These are phyloP conservation scores for Phytopythium helicoides DNA, from an alignment of 352 stramenopile species.

Conservation along the genomic window DNA sequence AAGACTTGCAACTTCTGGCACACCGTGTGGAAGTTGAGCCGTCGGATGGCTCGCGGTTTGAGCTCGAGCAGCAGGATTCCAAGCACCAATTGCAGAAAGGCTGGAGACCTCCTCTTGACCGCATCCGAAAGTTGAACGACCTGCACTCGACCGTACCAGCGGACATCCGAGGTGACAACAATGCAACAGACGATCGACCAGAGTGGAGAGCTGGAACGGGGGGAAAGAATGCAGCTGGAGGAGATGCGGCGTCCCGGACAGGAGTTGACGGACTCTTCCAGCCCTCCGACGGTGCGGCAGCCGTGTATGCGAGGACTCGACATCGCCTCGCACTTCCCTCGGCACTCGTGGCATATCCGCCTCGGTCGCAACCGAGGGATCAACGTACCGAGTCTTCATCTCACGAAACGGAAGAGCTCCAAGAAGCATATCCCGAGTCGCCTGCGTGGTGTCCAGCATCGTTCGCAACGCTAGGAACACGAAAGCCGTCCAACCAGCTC, in stretches of 20 bases:
- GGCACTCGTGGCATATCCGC: slow-evolving; percentile 1
- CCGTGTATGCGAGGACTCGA: slow-evolving; percentile 2
- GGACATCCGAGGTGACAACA: slow-evolving; percentile 11
- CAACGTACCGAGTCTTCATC: not conserved
- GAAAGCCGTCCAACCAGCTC: not conserved
- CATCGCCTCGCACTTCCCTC: not conserved
- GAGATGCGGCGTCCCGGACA: slow-evolving; percentile 16
- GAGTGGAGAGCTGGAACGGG: slow-evolving; percentile 8
- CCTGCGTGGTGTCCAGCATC: slow-evolving; percentile 43
- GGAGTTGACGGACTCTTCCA: slow-evolving; percentile 47
- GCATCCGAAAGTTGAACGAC: slow-evolving; percentile 38
- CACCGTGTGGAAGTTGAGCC: slow-evolving; percentile 13
- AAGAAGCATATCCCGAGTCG: not conserved
- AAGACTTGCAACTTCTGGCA: slow-evolving; percentile 37
- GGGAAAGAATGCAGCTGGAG: not conserved
- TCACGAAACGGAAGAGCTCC: slow-evolving; percentile 16
- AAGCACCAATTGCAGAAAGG: slow-evolving; percentile 51
- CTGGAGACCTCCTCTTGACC: slow-evolving; percentile 46
- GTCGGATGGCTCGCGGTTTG: slow-evolving; percentile 18
- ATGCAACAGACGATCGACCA: slow-evolving; percentile 14
- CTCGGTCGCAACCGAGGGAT: not conserved
- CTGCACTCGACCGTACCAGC: slow-evolving; percentile 50
- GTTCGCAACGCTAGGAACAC: slow-evolving; percentile 9
- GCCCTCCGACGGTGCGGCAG: slow-evolving; percentile 24
- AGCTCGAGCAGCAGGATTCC: slow-evolving; percentile 46